These are phyloP conservation scores for Agaricus sinodeliciosus DNA, from an alignment of 768 basidiomycete genomes.

Conservation along the genomic window DNA sequence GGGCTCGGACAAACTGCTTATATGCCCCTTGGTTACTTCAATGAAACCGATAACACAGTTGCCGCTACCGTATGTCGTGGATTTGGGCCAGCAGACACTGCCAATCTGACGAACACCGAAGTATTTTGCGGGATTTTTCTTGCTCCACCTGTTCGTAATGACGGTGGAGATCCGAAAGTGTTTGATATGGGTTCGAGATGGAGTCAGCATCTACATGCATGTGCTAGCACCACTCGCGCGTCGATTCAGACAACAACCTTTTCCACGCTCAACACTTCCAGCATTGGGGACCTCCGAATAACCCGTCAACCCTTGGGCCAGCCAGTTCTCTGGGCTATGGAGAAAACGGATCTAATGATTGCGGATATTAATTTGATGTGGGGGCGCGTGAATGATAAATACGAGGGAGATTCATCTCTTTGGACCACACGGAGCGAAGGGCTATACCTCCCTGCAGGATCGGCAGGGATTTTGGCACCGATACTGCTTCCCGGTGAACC, in stretches of 20 bases:
- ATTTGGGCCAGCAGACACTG: conserved; percentile 13
- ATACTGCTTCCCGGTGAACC: background rate
- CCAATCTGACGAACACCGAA: conserved; percentile 16
- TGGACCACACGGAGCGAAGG: background rate
- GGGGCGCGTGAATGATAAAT: background rate
- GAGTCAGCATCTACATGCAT: conserved; percentile 15
- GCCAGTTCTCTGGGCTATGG: background rate
- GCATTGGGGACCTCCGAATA: background rate
- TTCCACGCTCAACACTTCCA: background rate
- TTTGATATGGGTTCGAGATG: conserved; percentile 13
- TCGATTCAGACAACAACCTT: background rate
- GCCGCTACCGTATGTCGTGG: conserved; percentile 11
- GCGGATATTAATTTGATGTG: background rate
- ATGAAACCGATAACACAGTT: background rate
- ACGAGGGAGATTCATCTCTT: background rate
- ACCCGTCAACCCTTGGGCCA: background rate
- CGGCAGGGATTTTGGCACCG: background rate
- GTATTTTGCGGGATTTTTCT: conserved; percentile 14
- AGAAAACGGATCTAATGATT: background rate
- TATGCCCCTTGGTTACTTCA: background rate
- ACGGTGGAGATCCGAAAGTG: conserved; percentile 13
- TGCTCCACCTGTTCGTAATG: conserved; percentile 14
- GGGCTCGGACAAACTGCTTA: background rate
- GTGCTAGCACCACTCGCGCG: conserved; percentile 15
- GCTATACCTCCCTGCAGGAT: conserved; percentile 1